Evolutionary conservation across 2,329 filamentous ascomycete genomes (phyloP), one percentile per base, ranked within the genome.

Genomic region (Trichophyton schoenleinii): DNA sequence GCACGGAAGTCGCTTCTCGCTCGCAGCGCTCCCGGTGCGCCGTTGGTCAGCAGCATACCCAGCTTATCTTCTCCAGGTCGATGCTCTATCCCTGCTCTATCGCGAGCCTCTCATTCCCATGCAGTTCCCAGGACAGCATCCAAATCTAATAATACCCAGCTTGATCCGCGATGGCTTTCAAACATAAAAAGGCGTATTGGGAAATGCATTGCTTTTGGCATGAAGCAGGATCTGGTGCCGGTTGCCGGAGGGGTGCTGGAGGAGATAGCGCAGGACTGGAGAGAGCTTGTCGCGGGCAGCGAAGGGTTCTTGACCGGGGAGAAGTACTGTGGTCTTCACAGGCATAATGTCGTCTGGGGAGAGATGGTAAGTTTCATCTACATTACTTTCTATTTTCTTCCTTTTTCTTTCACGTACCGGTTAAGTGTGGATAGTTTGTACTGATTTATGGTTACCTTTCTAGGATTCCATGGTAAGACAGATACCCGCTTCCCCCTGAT

Each of bases 271-370:
- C 72, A 70, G 7, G 83, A 89, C 65, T 94, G 89, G 89, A 78
- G 87, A 49, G 82, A 83, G 66, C 74, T 94, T 61, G 74, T 88
- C 34, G 87, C 86, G 0, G 88, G 88, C 0, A 84, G 84, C 62
- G 87, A 92, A 68, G 89, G 89, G 0, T 95, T 85, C 71, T 72
- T 94, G 64, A 88, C 85, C 0, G 81, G 78, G 9, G 77, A 80
- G 63, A 79, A 81, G 66, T 78, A 83, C 58, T 82, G 80, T 53
- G 83, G 88, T 0, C 70, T 92, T 38, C 82, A 83, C 64, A 77
- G 80, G 60, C 85, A 89, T 63, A 79, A 80, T 65, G 86, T 95
- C 25, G 84, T 83, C 0, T 95, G 89, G 89, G 91, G 90, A 34
- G 90, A 96, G 72, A 89, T 91, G 87, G 88, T 89, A 75, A 77